phyloP scores from a whole-genome alignment of 2,329 filamentous ascomycete genomes.

The Penicillium sp. region DNA sequence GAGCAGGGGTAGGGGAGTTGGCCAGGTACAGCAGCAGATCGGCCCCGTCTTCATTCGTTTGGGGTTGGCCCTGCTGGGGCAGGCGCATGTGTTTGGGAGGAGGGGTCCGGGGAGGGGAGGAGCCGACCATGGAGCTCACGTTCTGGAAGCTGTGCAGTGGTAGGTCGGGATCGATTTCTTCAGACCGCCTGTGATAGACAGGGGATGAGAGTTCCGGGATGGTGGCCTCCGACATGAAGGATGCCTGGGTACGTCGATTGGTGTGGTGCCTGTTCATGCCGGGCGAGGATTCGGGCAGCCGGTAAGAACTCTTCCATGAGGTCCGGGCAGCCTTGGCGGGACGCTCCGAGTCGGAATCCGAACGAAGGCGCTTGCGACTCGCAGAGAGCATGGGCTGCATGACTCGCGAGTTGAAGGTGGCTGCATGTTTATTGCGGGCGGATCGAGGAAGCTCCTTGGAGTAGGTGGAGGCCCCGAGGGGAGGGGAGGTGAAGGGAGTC shows the following conservation, averaged over 20 bases:
- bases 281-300: slow-evolving; percentile 82
- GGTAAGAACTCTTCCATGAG: slow-evolving; percentile 76
- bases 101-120: slow-evolving; percentile 86
- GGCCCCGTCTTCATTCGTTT: slow-evolving; percentile 74
- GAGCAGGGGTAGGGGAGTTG: slow-evolving; percentile 84
- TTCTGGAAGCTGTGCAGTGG: slow-evolving; percentile 54
- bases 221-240: slow-evolving; percentile 74
- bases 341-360: slow-evolving; percentile 58
- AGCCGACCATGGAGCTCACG: slow-evolving; percentile 58
- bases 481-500: slow-evolving; percentile 72
- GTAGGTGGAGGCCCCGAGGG: slow-evolving; percentile 78
- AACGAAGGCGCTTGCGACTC: slow-evolving; percentile 69
- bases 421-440: slow-evolving; percentile 44
- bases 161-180: slow-evolving; percentile 80
- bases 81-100: slow-evolving; percentile 59
- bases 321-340: slow-evolving; percentile 61
- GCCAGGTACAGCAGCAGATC: slow-evolving; percentile 82
- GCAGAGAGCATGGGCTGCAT: slow-evolving; percentile 50
- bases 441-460: slow-evolving; percentile 74
- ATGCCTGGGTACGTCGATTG: slow-evolving; percentile 74
- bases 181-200: slow-evolving; percentile 43
- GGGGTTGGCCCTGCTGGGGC: slow-evolving; percentile 53
- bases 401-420: slow-evolving; percentile 44
- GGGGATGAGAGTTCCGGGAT: slow-evolving; percentile 65
- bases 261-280: slow-evolving; percentile 74